phyloP scores from a whole-genome alignment of 169 alveolate species.

The Eimeria praecox region DNA sequence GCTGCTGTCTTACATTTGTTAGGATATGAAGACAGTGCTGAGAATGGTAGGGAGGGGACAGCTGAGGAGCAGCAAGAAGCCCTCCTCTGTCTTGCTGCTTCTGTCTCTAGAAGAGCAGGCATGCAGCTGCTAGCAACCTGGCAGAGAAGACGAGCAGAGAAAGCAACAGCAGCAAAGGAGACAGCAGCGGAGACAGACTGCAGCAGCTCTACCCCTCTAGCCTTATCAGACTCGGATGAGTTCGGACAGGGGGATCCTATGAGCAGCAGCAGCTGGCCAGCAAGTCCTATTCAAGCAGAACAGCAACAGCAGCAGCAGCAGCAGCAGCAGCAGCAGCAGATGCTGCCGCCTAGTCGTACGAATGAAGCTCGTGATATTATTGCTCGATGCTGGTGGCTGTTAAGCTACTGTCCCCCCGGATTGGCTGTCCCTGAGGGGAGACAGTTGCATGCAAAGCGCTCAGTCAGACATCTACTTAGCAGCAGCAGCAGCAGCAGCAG shows the following conservation, averaged over 20 bases:
- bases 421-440: constrained; percentile 20
- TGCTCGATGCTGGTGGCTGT: constrained; percentile 64
- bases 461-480: neutral
- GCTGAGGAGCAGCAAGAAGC: neutral
- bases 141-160: constrained; percentile 53
- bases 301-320: constrained; percentile 47
- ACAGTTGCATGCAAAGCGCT: neutral
- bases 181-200: constrained; percentile 2
- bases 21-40: constrained; percentile 52
- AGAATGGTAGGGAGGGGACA: neutral
- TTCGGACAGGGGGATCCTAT: neutral
- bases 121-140: constrained; percentile 64
- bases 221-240: constrained; percentile 1
- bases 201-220: neutral
- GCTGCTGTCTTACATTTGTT: constrained; percentile 71
- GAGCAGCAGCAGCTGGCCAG: constrained; percentile 34
- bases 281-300: neutral
- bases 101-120: constrained; percentile 57
- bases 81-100: constrained; percentile 16
- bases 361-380: constrained; percentile 45
- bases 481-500: constrained; percentile 28
- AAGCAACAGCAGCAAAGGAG: neutral
- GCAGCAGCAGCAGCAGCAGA: constrained; percentile 9
- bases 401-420: constrained; percentile 70
- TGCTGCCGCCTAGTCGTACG: constrained; percentile 15